Conservation (phyloP, 768 basidiomycete species). For the Leccinum broughii region DNA sequence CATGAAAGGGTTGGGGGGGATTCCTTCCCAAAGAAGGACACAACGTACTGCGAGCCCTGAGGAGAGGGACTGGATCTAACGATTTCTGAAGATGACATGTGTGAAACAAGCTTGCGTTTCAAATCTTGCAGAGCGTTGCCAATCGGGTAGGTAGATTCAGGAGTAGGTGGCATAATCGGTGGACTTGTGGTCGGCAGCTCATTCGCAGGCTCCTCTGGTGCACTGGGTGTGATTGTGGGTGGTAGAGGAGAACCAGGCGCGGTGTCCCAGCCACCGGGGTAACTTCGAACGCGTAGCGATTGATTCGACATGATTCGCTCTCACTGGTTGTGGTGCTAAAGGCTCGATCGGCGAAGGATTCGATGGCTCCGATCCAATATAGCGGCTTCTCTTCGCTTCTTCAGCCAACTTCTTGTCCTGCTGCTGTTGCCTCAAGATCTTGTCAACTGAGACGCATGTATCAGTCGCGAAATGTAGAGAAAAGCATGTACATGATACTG, state of each 20-base stretch:
- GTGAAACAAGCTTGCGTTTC: slow-evolving; percentile 28
- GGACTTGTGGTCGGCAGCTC: slow-evolving; percentile 4
- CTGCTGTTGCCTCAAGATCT: slow-evolving; percentile 83
- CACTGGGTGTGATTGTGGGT: slow-evolving; percentile 1
- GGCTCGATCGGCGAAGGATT: slow-evolving; percentile 12
- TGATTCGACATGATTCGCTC: slow-evolving; percentile 2
- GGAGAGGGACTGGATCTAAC: slow-evolving; percentile 11
- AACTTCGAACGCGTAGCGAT: slow-evolving; percentile 19
- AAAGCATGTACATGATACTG: slow-evolving; percentile 14
- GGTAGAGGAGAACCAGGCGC: slow-evolving; percentile 14
- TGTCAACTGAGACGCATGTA: slow-evolving; percentile 60
- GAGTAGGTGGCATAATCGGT: background rate
- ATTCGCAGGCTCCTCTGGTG: slow-evolving; percentile 8
- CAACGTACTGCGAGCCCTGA: slow-evolving; percentile 22
- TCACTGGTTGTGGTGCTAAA: slow-evolving; percentile 15
- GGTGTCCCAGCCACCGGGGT: slow-evolving; percentile 28
- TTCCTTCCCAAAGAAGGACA: background rate
- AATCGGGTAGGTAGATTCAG: slow-evolving; percentile 13
- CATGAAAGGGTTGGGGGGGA: background rate
- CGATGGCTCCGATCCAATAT: slow-evolving; percentile 21
- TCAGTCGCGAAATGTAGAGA: slow-evolving; percentile 9
- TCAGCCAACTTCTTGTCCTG: slow-evolving; percentile 61
- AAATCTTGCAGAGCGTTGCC: slow-evolving; percentile 27
- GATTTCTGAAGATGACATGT: background rate
- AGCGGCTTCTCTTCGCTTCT: slow-evolving; percentile 35